A percentile compares a stretch with the other conserved stretches of the same genome.
These are phyloP conservation scores for Ceratocystis albifundus DNA, from an alignment of 2,329 filamentous ascomycete species.

Conservation along the genomic window DNA sequence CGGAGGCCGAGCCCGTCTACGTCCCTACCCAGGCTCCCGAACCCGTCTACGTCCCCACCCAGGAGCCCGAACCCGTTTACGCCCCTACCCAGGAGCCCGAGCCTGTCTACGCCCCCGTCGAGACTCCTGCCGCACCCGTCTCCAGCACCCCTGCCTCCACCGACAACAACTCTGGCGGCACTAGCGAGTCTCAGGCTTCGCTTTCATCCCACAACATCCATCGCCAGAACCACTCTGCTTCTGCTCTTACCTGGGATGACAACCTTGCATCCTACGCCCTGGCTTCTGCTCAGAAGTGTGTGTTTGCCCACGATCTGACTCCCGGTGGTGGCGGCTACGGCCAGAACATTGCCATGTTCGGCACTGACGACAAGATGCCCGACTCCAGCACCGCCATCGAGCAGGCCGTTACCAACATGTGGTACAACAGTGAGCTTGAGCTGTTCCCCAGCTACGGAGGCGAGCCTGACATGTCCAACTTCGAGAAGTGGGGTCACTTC, in stretches of 20 bases:
- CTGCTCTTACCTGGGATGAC: constrained; percentile 52
- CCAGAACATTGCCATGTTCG: constrained; percentile 76
- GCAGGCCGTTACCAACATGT: constrained; percentile 63
- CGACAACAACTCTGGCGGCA: constrained; percentile 23
- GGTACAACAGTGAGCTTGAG: constrained; percentile 73
- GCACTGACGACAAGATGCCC: constrained; percentile 32
- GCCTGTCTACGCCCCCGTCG: background rate
- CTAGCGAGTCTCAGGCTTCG: constrained; percentile 31
- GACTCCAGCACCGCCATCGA: constrained; percentile 41
- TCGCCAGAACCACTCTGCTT: constrained; percentile 67
- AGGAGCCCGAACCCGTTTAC: constrained; percentile 2
- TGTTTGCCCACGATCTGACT: constrained; percentile 61
- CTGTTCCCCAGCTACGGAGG: constrained; percentile 50
- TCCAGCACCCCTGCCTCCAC: constrained; percentile 10
- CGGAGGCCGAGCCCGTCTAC: constrained; percentile 21
- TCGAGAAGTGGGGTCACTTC: constrained; percentile 52
- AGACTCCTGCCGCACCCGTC: constrained; percentile 12
- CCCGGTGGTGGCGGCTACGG: constrained; percentile 59
- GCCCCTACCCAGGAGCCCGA: constrained; percentile 17
- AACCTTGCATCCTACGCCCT: constrained; percentile 53
- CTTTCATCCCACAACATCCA: constrained; percentile 74
- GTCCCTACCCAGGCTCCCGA: constrained; percentile 16
- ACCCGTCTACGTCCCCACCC: constrained; percentile 18
- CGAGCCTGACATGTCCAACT: constrained; percentile 48
- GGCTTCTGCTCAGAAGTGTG: constrained; percentile 53